phyloP scores from a whole-genome alignment of 2,329 filamentous ascomycete genomes.

The Trichocomaceae sp. region DNA sequence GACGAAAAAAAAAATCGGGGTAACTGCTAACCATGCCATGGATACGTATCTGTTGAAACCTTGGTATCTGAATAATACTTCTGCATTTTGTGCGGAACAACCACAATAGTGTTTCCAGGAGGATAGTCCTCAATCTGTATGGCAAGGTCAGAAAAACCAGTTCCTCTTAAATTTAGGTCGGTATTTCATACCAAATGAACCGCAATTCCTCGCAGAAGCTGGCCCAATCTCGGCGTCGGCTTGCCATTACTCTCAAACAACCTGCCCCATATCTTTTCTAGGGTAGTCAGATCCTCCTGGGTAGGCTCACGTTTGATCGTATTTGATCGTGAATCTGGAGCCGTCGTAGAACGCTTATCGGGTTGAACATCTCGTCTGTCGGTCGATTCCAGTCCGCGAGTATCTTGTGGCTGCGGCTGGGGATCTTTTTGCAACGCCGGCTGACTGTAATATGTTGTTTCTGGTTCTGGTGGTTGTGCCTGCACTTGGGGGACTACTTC shows the following conservation, averaged over 20 bases:
- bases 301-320: constrained; percentile 35
- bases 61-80: constrained; percentile 64
- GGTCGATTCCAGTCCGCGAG: background rate
- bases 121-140: constrained; percentile 62
- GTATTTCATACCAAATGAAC: constrained; percentile 57
- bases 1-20: background rate
- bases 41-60: constrained; percentile 59
- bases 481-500: constrained; percentile 16
- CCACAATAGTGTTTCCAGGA: constrained; percentile 61
- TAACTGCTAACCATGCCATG: constrained; percentile 54
- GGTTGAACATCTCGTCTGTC: constrained; percentile 3
- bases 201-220: constrained; percentile 68
- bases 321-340: constrained; percentile 31
- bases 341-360: constrained; percentile 10
- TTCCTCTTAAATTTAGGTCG: background rate
- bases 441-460: constrained; percentile 10
- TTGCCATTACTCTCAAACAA: constrained; percentile 63
- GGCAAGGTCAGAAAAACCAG: background rate
- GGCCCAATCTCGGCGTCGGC: constrained; percentile 60
- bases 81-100: constrained; percentile 69
- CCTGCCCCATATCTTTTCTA: constrained; percentile 69
- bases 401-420: constrained; percentile 4
- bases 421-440: background rate
- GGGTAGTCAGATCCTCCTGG: constrained; percentile 47
- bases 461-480: constrained; percentile 1